A percentile compares a stretch with the other conserved stretches of the same genome.
These are phyloP conservation scores for Wickerhamomyces sp. DNA, from an alignment of 1,139 yeast genomes.

Conservation along the genomic window DNA sequence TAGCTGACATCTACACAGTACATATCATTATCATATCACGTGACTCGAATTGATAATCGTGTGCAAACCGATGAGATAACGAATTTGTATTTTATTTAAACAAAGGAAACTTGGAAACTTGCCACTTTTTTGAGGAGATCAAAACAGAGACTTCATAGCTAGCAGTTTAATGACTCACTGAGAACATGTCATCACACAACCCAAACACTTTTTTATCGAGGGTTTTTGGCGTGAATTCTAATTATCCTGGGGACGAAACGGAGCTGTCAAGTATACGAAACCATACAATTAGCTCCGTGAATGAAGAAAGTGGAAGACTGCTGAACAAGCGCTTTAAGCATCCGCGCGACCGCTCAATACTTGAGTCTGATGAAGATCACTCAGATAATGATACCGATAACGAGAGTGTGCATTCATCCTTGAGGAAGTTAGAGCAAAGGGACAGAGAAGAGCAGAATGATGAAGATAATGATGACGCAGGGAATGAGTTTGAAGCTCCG, in stretches of 20 bases:
- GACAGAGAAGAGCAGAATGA: constrained; percentile 8
- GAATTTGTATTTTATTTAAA: neutral
- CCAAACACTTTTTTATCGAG: constrained; percentile 35
- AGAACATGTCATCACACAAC: constrained; percentile 14
- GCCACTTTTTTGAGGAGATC: neutral
- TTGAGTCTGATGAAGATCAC: constrained; percentile 22
- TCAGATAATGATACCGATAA: constrained; percentile 9
- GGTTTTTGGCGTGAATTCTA: constrained; percentile 35
- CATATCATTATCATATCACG: too few species aligned
- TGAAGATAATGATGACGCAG: constrained; percentile 3
- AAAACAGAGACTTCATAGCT: neutral
- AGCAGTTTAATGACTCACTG: too few species aligned
- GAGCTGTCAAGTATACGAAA: constrained; percentile 16
- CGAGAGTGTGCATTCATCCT: too few species aligned
- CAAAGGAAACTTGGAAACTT: neutral
- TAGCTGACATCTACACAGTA: neutral
- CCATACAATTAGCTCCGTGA: constrained; percentile 5
- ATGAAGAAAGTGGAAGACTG: constrained; percentile 8
- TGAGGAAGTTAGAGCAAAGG: too few species aligned
- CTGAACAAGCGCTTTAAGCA: constrained; percentile 1
- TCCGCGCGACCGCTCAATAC: constrained; percentile 15
- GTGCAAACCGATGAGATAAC: constrained; percentile 2
- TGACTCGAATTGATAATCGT: neutral
- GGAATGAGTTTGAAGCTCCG: constrained; percentile 23
- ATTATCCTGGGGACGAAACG: constrained; percentile 14